These are phyloP conservation scores for Ramularia endophylla DNA, from an alignment of 2,329 filamentous ascomycete genomes.

Conservation along the genomic window DNA sequence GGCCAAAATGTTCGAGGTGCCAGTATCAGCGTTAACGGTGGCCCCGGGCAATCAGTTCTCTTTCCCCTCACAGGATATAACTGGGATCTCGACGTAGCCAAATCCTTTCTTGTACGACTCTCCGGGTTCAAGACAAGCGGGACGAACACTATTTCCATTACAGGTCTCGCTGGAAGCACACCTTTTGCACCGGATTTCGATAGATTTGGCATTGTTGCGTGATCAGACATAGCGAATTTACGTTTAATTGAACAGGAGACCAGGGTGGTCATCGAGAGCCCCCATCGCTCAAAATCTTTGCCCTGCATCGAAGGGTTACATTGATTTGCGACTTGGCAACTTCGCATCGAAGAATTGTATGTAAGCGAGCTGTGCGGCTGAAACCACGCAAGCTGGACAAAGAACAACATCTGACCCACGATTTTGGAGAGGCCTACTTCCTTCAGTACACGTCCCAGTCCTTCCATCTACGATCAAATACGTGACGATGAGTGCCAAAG, in stretches of 20 bases:
- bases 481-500: neutral
- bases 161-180: conserved; percentile 17
- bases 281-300: too few species aligned
- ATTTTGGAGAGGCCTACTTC: too few species aligned
- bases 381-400: too few species aligned
- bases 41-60: conserved; percentile 29
- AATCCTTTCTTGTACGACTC: conserved; percentile 21
- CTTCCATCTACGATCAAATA: neutral
- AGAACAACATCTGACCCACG: too few species aligned
- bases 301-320: too few species aligned
- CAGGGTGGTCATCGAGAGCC: too few species aligned
- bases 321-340: too few species aligned
- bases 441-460: neutral
- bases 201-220: conserved; percentile 15
- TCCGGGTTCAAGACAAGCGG: conserved; percentile 21
- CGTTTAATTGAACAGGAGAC: too few species aligned
- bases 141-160: conserved; percentile 24
- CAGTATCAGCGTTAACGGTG: conserved; percentile 35
- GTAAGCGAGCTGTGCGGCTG: too few species aligned
- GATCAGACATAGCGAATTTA: too few species aligned
- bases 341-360: too few species aligned
- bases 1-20: conserved; percentile 34
- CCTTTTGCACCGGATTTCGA: conserved; percentile 26
- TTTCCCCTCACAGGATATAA: conserved; percentile 38
- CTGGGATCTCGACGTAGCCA: conserved; percentile 31